Base-by-base conservation (phyloP, 1,284 basidiomycete genomes). In the Trametes versicolor region DNA sequence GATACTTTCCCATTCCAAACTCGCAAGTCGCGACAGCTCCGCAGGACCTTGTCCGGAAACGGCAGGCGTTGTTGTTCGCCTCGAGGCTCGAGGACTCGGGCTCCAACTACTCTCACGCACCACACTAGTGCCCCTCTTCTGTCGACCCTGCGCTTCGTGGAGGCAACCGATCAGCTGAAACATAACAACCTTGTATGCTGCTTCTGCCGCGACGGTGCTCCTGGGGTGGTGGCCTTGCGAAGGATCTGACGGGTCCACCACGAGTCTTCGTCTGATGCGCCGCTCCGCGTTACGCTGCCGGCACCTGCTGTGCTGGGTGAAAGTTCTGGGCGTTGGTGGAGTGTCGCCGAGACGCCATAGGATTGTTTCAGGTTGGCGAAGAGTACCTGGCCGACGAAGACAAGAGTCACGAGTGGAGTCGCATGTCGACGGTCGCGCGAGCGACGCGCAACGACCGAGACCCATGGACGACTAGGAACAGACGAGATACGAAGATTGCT, bases 11-110 rank as follows among this genome's bases (percentile, higher is more conserved):
- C 21, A 32, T 32, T 32, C 45, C 23, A 21, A 21, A 23, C 9
- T 23, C 23, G 21, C 4, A 13, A 17, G 27, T 27, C 15, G 25
- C 15, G 12, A 12, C 23, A 25, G 23, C 25, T 3, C 48, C 25
- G 25, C 45, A 23, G 23, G 39, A n/a, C 52, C 41, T 49, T 39
- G 43, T 61, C 59, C 52, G 43, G 9, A 61, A 54, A 55, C 6
- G 59, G 59, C 59, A 61, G 52, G 52, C 59, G 19, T 61, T 61
- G 59, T 61, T 52, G 59, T 61, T 54, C 52, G 34, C 51, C n/a
- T 43, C 57, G 34, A 32, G 25, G 27, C 49, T 23, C 8, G 36
- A 15, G 23, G 21, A 29, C 48, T 2, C 2, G 13, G 48, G 5
- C 27, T 15, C 48, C 48, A 13, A 29, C 23, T 7, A 7, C 5